Percentiles rank a stretch among this genome's conserved stretches.
These are phyloP conservation scores for Talaromyces rugulosus DNA, from an alignment of 2,329 filamentous ascomycete species.

Conservation along the genomic window DNA sequence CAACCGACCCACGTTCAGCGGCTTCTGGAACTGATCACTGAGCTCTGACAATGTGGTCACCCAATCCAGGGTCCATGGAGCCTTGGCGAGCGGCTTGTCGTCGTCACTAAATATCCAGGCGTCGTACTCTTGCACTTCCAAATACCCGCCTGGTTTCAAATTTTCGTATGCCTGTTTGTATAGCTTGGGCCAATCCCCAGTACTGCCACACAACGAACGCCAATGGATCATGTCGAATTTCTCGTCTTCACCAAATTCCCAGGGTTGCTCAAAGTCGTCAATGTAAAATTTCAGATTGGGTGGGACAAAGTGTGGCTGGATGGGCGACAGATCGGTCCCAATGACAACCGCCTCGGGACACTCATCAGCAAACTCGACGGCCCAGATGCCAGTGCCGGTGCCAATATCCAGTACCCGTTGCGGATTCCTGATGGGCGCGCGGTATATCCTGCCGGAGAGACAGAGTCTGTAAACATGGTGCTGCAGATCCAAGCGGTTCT, in stretches of 20 bases:
- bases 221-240: constrained; percentile 25
- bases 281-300: constrained; percentile 15
- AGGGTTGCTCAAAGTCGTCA: constrained; percentile 25
- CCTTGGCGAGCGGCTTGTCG: neutral
- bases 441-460: constrained; percentile 12
- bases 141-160: constrained; percentile 24
- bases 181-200: constrained; percentile 22
- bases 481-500: constrained; percentile 25
- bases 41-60: neutral
- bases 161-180: constrained; percentile 21
- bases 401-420: constrained; percentile 6
- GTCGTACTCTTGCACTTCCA: constrained; percentile 25
- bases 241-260: constrained; percentile 17
- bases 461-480: constrained; percentile 22
- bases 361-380: constrained; percentile 9
- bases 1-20: neutral
- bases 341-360: constrained; percentile 12
- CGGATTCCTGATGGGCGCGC: constrained; percentile 14
- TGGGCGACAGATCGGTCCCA: constrained; percentile 18
- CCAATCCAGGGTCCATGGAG: neutral
- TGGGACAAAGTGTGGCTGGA: constrained; percentile 14
- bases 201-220: constrained; percentile 22
- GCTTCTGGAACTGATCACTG: constrained; percentile 4
- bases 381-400: constrained; percentile 9
- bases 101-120: constrained; percentile 2